phyloP scores from a whole-genome alignment of 2,329 filamentous ascomycete species.

The Neofusicoccum ribis region DNA sequence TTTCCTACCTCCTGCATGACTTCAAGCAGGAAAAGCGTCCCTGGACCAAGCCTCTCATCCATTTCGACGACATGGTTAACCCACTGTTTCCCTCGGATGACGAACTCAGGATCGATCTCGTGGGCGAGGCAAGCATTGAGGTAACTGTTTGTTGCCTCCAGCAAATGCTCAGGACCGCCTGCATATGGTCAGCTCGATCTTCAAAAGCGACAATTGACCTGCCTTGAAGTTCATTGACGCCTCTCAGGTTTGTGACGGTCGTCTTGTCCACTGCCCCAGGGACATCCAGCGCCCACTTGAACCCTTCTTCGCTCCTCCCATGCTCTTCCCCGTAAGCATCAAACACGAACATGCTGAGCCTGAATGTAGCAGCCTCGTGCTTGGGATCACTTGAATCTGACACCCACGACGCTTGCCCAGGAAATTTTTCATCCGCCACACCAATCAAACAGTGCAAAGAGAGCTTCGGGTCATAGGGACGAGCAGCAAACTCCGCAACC shows the following conservation, averaged over 20 bases:
- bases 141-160: constrained; percentile 26
- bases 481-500: constrained; percentile 27
- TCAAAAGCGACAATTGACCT: not conserved
- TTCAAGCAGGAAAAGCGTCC: constrained; percentile 29
- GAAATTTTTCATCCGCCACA: constrained; percentile 25
- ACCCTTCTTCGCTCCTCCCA: constrained; percentile 29
- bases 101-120: constrained; percentile 27
- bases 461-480: constrained; percentile 29
- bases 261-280: constrained; percentile 29
- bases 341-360: constrained; percentile 30
- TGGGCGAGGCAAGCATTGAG: constrained; percentile 27
- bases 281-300: constrained; percentile 31
- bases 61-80: constrained; percentile 25
- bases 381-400: constrained; percentile 23
- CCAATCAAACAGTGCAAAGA: constrained; percentile 32
- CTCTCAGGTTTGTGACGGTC: constrained; percentile 24
- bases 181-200: constrained; percentile 21
- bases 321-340: constrained; percentile 35
- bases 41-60: constrained; percentile 24
- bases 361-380: constrained; percentile 14
- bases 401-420: constrained; percentile 9
- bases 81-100: constrained; percentile 31
- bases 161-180: constrained; percentile 24
- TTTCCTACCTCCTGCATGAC: constrained; percentile 29
- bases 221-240: constrained; percentile 28